Conservation (phyloP, 495 filamentous ascomycete genomes). For the Clohesyomyces aquaticus region DNA sequence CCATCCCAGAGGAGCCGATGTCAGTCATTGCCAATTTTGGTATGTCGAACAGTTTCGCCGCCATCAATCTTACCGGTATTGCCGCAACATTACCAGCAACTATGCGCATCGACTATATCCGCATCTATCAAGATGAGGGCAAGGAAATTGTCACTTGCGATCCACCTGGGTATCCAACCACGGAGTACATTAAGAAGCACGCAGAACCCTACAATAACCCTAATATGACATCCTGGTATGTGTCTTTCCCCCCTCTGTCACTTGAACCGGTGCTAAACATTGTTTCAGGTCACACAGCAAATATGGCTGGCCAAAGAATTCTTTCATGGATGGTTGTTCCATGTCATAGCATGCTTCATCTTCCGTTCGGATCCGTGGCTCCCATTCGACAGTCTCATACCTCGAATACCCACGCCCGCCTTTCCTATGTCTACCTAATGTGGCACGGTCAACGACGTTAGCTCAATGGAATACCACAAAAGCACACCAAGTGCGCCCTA, state of each 20-base stretch:
- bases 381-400: not conserved
- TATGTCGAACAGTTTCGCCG: constrained; percentile 70
- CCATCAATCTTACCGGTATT: constrained; percentile 60
- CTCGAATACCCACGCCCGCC: constrained; percentile 8
- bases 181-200: constrained; percentile 70
- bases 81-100: constrained; percentile 64
- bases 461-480: constrained; percentile 19
- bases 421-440: constrained; percentile 32
- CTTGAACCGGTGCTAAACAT: constrained; percentile 27
- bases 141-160: constrained; percentile 68
- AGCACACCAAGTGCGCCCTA: constrained; percentile 6
- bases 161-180: constrained; percentile 70
- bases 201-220: constrained; percentile 64
- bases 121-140: constrained; percentile 72
- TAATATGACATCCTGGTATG: constrained; percentile 64
- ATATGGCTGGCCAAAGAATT: constrained; percentile 57
- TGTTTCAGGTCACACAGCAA: constrained; percentile 23
- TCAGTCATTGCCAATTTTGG: constrained; percentile 71
- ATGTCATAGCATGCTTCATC: constrained; percentile 14
- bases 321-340: constrained; percentile 55
- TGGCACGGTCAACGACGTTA: constrained; percentile 30
- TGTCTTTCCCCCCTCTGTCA: constrained; percentile 23
- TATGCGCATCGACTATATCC: constrained; percentile 74
- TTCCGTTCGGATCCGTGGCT: not conserved
- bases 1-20: constrained; percentile 74